Evolutionary conservation across 1,139 yeast species (phyloP).

Genomic region (Yamadazyma buinensis): DNA sequence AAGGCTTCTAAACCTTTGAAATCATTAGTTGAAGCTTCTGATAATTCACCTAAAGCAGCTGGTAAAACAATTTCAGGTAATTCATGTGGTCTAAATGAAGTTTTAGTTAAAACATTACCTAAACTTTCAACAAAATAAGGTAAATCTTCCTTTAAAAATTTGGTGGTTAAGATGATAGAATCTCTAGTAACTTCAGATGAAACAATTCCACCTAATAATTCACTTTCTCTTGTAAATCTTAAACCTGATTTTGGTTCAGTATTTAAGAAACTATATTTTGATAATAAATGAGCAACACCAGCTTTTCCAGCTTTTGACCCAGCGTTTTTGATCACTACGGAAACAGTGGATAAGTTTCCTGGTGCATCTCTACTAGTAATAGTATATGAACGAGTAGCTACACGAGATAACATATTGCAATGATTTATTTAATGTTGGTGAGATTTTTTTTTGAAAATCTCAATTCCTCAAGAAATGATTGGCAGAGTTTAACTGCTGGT

Average conservation of each 20-base stretch:
- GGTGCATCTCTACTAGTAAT: conserved; percentile 45
- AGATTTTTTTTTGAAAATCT: not conserved
- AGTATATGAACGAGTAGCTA: conserved; percentile 47
- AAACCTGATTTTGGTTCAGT: conserved; percentile 82
- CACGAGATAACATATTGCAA: conserved; percentile 46
- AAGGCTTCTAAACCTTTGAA: conserved; percentile 73
- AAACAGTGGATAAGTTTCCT: conserved; percentile 62
- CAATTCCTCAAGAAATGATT: conserved; percentile 18
- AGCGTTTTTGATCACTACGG: conserved; percentile 74
- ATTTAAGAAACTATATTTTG: conserved; percentile 82
- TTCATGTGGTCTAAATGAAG: conserved; percentile 81
- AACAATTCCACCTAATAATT: conserved; percentile 85
- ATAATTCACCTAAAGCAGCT: conserved; percentile 58
- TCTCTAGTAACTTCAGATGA: conserved; percentile 76
- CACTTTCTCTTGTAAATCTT: conserved; percentile 92
- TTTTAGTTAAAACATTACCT: conserved; percentile 69
- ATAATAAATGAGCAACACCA: conserved; percentile 83
- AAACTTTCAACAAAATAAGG: conserved; percentile 90
- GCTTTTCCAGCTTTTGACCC: conserved; percentile 80
- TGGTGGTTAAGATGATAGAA: conserved; percentile 71
- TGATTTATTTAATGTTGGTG: not conserved
- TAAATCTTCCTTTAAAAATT: conserved; percentile 81
- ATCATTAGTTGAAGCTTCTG: conserved; percentile 48
- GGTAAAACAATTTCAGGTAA: conserved; percentile 79
- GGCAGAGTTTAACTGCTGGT: conserved; percentile 12